Percentiles rank a stretch among this genome's conserved stretches.
These are phyloP conservation scores for Adansonia rubrostipa DNA, from an alignment of 441 rosid species.

Conservation along the genomic window DNA sequence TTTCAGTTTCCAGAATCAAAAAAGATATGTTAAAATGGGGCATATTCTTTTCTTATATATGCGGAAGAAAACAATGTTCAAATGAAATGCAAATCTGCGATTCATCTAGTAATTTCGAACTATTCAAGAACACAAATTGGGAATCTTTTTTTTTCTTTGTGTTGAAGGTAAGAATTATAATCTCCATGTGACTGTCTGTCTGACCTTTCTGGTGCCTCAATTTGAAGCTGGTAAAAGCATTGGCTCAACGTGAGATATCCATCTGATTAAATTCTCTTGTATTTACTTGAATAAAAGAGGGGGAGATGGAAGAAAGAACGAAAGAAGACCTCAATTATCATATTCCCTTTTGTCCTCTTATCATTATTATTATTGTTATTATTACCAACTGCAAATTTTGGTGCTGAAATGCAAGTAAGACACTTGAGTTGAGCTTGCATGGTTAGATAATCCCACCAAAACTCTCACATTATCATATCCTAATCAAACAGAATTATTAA, in stretches of 20 bases:
- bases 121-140: background rate
- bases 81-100: background rate
- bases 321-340: background rate
- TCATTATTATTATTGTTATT: background rate
- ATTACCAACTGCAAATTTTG: background rate
- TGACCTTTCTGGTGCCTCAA: background rate
- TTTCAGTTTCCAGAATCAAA: background rate
- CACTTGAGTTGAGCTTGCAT: background rate
- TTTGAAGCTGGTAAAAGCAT: background rate
- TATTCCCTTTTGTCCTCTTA: background rate
- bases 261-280: background rate
- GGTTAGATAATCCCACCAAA: slow-evolving; percentile 22
- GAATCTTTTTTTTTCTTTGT: background rate
- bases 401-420: background rate
- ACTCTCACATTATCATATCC: slow-evolving; percentile 10
- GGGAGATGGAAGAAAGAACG: background rate
- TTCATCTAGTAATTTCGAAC: background rate
- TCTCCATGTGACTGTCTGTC: background rate
- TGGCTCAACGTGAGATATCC: slow-evolving; percentile 11
- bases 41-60: background rate
- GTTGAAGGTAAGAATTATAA: background rate
- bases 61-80: background rate
- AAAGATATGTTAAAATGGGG: background rate
- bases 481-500: slow-evolving; percentile 26
- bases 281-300: background rate